Base-by-base conservation (phyloP, 2,329 filamentous ascomycete genomes). In the Monosporascus ibericus region DNA sequence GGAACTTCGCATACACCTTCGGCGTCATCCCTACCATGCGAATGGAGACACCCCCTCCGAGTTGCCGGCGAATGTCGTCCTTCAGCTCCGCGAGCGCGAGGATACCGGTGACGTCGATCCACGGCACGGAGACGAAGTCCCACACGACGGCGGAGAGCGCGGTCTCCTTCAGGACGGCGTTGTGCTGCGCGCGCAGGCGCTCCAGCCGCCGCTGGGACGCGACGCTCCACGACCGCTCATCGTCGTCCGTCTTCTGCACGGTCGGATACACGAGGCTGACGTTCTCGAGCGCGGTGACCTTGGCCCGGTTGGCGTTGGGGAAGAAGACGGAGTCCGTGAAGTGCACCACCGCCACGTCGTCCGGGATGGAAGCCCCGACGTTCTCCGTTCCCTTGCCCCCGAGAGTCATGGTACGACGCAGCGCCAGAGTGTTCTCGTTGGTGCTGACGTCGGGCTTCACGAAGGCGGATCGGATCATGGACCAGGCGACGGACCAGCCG, bases 401-500 rank as follows among this genome's bases (percentile, higher is more conserved):
- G 44, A 56, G 50, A 53, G 46, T 57, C 51, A 36, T 55, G 49
- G 48, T 57, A 52, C 25, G 62, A 51, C 6, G 61, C 55, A 34
- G 63, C 53, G 42, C 52, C 57, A 34, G 53, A 51, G 51, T 48
- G 47, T 4, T 48, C 34, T 30, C 44, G 37, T 51, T 48, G 3
- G 50, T 51, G n/a, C 51, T 49, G 3, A 58, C 55, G 38, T 27
- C 39, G 6, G 65, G 53, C 30, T 55, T 62, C 7, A 60, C 60
- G 63, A 86, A 85, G 1, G 80, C 79, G n/a, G 78, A 74, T 3
- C 79, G 77, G 0, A 85, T 71, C 1, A 86, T 68, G 27, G 80
- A 75, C 63, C 82, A 84, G 51, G 81, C 76, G 34, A 86, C 77
- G 61, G 79, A 85, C 75, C 86, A 87, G 7, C 76, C 81, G 1